Evolutionary conservation across 1,284 basidiomycete species (phyloP), one percentile per base, ranked within the genome.

Genomic region (Xerocomus nothofagi): DNA sequence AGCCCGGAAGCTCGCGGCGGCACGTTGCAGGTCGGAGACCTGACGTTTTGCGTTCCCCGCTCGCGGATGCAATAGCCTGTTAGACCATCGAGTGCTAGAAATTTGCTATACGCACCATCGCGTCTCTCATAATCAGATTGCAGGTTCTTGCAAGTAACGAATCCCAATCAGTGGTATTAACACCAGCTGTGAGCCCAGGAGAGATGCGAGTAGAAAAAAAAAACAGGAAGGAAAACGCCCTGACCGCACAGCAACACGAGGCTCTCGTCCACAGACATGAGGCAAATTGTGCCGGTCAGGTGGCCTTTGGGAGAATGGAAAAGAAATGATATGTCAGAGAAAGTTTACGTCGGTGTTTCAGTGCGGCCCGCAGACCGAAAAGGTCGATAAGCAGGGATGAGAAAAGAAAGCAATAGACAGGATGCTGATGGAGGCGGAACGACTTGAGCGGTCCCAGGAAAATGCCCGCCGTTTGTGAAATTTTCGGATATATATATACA

Each of bases 1-100:
- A 70, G 43, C 30, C 44, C 63, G 70, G 70, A 53, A 60, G 51
- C 44, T 53, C 45, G 64, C 72, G 66, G 54, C 32, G 54, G 58
- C 71, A 72, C 65, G 66, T 62, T 69, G 58, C 45, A 55, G 34
- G 34, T 39, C 21, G 44, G 7, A 29, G 9, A 44, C 43, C 36
- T 34, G 32, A 44, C 37, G 18, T 52, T 44, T 44, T 39, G 43
- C 40, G 14, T 48, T 46, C 40, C 50, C 27, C 15, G 7, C 34
- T 43, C 26, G 24, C 5, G 40, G 29, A 36, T 39, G 21, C 39
- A 58, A 15, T 29, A 27, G 2, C 17, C n/a, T 31, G 27, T 40
- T 40, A 42, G 27, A 45, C 38, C 8, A 15, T 24, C 6, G n/a
- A 15, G 29, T 37, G 4, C 21, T 26, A 26, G 43, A 37, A 39